Percentiles rank a stretch among this genome's conserved stretches.
These are phyloP conservation scores for Clarireedia paspali DNA, from an alignment of 2,329 filamentous ascomycete genomes.

Conservation along the genomic window DNA sequence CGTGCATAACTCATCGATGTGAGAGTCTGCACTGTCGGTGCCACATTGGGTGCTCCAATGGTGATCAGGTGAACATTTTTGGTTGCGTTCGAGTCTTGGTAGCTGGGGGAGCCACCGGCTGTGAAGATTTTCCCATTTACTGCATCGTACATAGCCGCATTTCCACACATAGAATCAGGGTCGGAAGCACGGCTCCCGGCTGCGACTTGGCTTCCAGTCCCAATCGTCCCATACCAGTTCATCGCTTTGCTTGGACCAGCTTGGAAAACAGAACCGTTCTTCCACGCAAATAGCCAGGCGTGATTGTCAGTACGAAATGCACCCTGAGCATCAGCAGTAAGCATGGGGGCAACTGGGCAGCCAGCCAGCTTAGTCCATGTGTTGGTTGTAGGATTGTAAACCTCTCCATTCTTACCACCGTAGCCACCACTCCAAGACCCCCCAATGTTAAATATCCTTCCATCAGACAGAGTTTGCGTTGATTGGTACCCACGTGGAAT, in stretches of 20 bases:
- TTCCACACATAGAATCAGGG: constrained; percentile 47
- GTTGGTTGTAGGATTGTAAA: constrained; percentile 39
- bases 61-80: constrained; percentile 43
- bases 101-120: constrained; percentile 40
- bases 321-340: constrained; percentile 39
- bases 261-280: constrained; percentile 21
- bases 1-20: constrained; percentile 33
- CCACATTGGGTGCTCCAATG: constrained; percentile 29
- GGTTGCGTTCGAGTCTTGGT: constrained; percentile 36
- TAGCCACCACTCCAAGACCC: constrained; percentile 45
- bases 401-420: constrained; percentile 48
- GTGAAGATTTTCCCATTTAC: constrained; percentile 45
- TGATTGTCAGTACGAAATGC: constrained; percentile 44
- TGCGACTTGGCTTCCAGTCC: constrained; percentile 32
- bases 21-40: constrained; percentile 27
- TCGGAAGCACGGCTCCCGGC: constrained; percentile 39
- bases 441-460: constrained; percentile 47
- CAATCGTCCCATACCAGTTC: constrained; percentile 47
- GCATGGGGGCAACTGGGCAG: constrained; percentile 39
- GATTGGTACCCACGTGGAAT: constrained; percentile 7
- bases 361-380: constrained; percentile 40
- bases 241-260: constrained; percentile 34
- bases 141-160: constrained; percentile 51
- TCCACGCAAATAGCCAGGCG: constrained; percentile 34
- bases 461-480: constrained; percentile 21